phyloP scores from a whole-genome alignment of 768 basidiomycete genomes.

The Crassisporium funariophilum region DNA sequence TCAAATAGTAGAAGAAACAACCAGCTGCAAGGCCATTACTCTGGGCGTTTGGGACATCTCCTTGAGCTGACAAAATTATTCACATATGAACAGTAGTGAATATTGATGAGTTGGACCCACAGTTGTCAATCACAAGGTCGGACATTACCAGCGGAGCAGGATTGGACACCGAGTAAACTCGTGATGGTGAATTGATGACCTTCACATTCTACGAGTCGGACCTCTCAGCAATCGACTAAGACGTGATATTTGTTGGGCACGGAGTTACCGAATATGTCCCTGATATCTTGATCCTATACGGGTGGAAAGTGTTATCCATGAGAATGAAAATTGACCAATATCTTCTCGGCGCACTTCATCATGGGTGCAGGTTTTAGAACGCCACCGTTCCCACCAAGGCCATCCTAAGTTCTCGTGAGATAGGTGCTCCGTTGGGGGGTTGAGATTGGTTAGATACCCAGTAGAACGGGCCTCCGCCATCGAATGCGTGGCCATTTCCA shows the following conservation, averaged over 20 bases:
- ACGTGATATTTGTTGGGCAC: constrained; percentile 19
- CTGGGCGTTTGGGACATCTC: constrained; percentile 51
- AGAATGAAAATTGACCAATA: background rate
- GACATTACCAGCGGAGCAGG: constrained; percentile 44
- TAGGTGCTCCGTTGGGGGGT: too few relatives aligned
- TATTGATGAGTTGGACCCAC: constrained; percentile 33
- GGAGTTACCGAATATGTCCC: constrained; percentile 34
- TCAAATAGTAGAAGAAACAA: constrained; percentile 4
- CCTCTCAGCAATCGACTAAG: constrained; percentile 26
- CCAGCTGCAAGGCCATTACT: constrained; percentile 50
- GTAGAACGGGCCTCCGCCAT: background rate
- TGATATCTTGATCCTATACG: constrained; percentile 33
- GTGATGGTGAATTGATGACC: constrained; percentile 43
- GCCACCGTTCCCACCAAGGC: background rate
- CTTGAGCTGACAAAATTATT: constrained; percentile 43
- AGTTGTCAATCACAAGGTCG: constrained; percentile 54
- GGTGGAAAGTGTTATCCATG: background rate
- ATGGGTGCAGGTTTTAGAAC: background rate
- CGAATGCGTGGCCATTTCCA: background rate
- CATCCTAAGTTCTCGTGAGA: too few relatives aligned
- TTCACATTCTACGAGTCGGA: constrained; percentile 38
- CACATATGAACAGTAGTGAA: constrained; percentile 1
- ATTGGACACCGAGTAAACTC: constrained; percentile 42
- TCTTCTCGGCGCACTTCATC: background rate
- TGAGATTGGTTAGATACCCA: too few relatives aligned